A percentile compares a stretch with the other conserved stretches of the same genome.
Evolutionary conservation across 2,329 filamentous ascomycete genomes (phyloP).

Genomic region (Orbilia quercus): DNA sequence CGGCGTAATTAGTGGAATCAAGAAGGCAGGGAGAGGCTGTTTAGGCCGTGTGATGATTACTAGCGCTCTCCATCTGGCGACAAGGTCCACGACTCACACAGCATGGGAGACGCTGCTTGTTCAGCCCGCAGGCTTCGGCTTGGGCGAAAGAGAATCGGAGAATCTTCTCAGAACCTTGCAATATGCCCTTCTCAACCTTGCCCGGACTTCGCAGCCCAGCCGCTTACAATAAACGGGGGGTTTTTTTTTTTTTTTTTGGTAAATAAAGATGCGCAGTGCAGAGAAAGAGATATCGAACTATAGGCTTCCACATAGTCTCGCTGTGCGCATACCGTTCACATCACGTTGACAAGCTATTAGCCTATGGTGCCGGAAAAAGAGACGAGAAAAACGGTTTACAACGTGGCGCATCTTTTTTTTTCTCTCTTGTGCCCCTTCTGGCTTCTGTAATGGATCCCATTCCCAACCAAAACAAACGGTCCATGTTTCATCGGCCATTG

Average conservation of each 20-base stretch:
- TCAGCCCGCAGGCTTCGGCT: slow-evolving; percentile 19
- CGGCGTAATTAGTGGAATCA: slow-evolving; percentile 22
- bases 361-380: slow-evolving; percentile 42
- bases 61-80: slow-evolving; percentile 15
- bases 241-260: too few relatives aligned
- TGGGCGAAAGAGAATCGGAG: slow-evolving; percentile 35
- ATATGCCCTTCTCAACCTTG: slow-evolving; percentile 18
- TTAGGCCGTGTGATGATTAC: slow-evolving; percentile 32
- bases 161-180: slow-evolving; percentile 29
- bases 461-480: slow-evolving; percentile 49
- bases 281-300: too few relatives aligned
- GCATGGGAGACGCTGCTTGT: slow-evolving; percentile 37
- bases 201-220: slow-evolving; percentile 29
- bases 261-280: too few relatives aligned
- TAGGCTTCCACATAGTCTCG: too few relatives aligned
- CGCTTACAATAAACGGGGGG: too few relatives aligned
- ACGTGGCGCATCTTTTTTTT: slow-evolving; percentile 45
- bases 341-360: slow-evolving; percentile 44
- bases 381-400: slow-evolving; percentile 55
- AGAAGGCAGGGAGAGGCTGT: slow-evolving; percentile 21
- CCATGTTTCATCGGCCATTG: slow-evolving; percentile 37
- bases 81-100: slow-evolving; percentile 34
- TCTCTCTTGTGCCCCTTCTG: slow-evolving; percentile 9
- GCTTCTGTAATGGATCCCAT: slow-evolving; percentile 24
- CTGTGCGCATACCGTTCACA: slow-evolving; percentile 11